Evolutionary conservation across 148 eudicot genomes (phyloP), one percentile per base, ranked within the genome.

Genomic region (Suaeda aralocaspica): DNA sequence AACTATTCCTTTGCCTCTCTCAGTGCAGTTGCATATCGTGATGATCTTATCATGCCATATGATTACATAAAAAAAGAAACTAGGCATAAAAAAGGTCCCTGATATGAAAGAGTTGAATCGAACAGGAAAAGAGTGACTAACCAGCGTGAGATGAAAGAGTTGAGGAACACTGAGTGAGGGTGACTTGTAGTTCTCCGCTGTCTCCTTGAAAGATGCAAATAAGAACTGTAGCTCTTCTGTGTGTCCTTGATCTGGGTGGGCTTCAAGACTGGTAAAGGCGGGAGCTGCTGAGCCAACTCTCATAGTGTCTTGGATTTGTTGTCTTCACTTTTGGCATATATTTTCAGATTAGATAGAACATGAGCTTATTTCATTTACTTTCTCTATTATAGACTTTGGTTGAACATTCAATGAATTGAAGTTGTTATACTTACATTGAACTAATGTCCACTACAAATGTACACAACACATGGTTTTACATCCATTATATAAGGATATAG

Each of bases 1-100:
- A 92, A 90, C 81, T 92, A 96, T 80, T 92, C 98, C 70, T 88
- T 75, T 6, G 98, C 98, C 71, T 92, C 98, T 65, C 98, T 81
- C 57, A 78, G 72, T 3, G 98, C 98, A 1, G 98, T 92, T 6
- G 73, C 87, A 42, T 75, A 86, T 80, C n/a, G n/a, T n/a, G n/a
- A n/a, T 92, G 94, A 76, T 84, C 80, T 31, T 31, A n/a, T n/a
- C n/a, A n/a, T n/a, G n/a, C n/a, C n/a, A n/a, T n/a, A n/a, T n/a
- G n/a, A n/a, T n/a, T n/a, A n/a, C n/a, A n/a, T n/a, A n/a, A n/a
- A n/a, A n/a, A n/a, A n/a, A n/a, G n/a, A n/a, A n/a, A n/a, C n/a
- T n/a, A n/a, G n/a, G n/a, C n/a, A n/a, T n/a, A n/a, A n/a, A n/a
- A n/a, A n/a, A n/a, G n/a, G n/a, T n/a, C n/a, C n/a, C n/a, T n/a